Conservation (phyloP, 305 asterid species). For the Fraxinus baroniana region DNA sequence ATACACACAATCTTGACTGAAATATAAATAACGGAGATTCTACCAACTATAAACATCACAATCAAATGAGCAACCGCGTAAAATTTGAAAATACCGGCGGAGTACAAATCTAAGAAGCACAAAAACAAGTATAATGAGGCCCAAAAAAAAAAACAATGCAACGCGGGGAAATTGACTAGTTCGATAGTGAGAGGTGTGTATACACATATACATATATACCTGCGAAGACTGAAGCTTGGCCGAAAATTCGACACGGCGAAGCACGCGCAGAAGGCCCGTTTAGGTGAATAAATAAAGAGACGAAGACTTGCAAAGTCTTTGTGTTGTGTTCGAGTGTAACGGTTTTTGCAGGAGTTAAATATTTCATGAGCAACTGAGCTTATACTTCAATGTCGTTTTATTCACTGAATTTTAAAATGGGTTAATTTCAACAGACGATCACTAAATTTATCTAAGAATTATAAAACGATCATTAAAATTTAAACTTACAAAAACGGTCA, state of each 20-base stretch:
- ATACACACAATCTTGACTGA: neutral
- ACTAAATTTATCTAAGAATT: too few species aligned
- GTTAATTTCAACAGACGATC: too few species aligned
- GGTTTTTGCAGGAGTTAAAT: too few species aligned
- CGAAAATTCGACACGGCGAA: constrained; percentile 43
- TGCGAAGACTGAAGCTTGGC: constrained; percentile 30
- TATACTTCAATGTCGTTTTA: too few species aligned
- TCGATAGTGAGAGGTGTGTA: constrained; percentile 19
- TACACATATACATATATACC: neutral
- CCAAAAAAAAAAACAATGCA: neutral
- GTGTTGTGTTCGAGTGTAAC: neutral
- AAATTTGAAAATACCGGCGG: constrained; percentile 26
- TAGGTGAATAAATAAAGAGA: neutral
- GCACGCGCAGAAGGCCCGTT: constrained; percentile 19
- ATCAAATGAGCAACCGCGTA: constrained; percentile 39
- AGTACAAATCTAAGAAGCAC: constrained; percentile 21
- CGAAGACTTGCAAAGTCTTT: constrained; percentile 33
- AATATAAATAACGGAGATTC: neutral
- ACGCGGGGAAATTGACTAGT: constrained; percentile 46
- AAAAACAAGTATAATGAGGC: neutral
- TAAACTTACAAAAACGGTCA: too few species aligned
- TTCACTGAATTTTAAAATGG: too few species aligned
- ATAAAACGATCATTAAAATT: too few species aligned
- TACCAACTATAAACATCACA: neutral
- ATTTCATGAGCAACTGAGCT: too few species aligned